These are phyloP conservation scores for Didymella segeticola DNA, from an alignment of 2,329 filamentous ascomycete species.

Conservation along the genomic window DNA sequence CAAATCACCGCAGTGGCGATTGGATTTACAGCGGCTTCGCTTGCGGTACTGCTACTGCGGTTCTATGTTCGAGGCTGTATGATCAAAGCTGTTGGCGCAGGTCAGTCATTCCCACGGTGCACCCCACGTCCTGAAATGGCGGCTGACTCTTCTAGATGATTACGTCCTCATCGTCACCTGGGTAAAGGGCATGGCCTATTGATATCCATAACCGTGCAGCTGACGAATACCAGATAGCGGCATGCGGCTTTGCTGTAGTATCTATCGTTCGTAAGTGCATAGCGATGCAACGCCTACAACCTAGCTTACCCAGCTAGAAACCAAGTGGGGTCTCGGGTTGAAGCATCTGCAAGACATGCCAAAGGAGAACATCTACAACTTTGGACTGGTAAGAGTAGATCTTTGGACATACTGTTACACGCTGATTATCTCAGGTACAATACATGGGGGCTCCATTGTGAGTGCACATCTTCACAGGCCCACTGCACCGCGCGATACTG, in stretches of 20 bases:
- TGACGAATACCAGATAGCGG: conserved; percentile 7
- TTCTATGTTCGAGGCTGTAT: conserved; percentile 22
- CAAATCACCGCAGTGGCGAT: conserved; percentile 15
- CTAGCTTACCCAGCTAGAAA: conserved; percentile 6
- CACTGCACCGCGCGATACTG: not conserved
- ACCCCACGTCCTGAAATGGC: not conserved
- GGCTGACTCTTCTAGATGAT: conserved; percentile 14
- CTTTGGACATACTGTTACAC: not conserved
- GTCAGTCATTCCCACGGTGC: conserved; percentile 5
- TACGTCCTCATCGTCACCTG: conserved; percentile 18
- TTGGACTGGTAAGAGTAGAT: conserved; percentile 14
- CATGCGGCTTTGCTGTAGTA: conserved; percentile 23
- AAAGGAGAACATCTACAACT: conserved; percentile 19
- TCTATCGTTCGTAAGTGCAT: conserved; percentile 18
- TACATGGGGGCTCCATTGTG: conserved; percentile 28
- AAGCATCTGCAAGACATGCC: conserved; percentile 20
- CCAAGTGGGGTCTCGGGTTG: conserved; percentile 24
- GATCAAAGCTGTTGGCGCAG: conserved; percentile 22
- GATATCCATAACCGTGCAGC: not conserved
- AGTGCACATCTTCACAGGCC: not conserved
- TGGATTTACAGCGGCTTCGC: conserved; percentile 12
- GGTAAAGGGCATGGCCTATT: conserved; percentile 2
- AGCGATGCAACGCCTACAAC: too few species aligned
- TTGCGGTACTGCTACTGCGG: conserved; percentile 12
- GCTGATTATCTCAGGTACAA: conserved; percentile 19